phyloP scores from a whole-genome alignment of 768 basidiomycete species.

The Auricularia sp. region DNA sequence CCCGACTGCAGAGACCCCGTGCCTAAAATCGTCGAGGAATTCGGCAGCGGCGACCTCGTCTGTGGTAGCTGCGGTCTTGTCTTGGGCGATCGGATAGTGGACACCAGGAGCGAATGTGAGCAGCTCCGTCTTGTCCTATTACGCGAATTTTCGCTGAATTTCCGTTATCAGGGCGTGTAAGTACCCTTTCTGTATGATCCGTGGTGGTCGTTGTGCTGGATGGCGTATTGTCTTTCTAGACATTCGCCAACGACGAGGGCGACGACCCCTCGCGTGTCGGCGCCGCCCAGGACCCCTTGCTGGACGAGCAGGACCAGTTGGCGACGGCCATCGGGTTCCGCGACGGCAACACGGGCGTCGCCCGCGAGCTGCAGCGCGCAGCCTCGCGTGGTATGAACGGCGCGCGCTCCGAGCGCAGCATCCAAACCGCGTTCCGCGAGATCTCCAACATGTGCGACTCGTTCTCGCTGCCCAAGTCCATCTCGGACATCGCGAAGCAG shows the following conservation, averaged over 20 bases:
- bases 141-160: background rate
- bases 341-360: constrained; percentile 88
- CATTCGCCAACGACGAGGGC: constrained; percentile 98
- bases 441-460: constrained; percentile 92
- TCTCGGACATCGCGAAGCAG: constrained; percentile 93
- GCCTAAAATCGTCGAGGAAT: constrained; percentile 94
- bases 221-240: constrained; percentile 37
- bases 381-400: constrained; percentile 63
- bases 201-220: constrained; percentile 7
- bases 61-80: constrained; percentile 90
- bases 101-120: constrained; percentile 96
- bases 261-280: constrained; percentile 99
- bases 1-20: constrained; percentile 92
- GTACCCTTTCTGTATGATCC: constrained; percentile 13
- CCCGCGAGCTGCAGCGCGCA: constrained; percentile 86
- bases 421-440: constrained; percentile 81
- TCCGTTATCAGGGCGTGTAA: constrained; percentile 15
- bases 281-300: constrained; percentile 82
- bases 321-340: constrained; percentile 92
- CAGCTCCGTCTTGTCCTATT: constrained; percentile 12
- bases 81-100: constrained; percentile 90
- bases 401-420: constrained; percentile 73
- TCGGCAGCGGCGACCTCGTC: constrained; percentile 94
- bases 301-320: constrained; percentile 91
- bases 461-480: constrained; percentile 87